Evolutionary conservation across 768 basidiomycete species (phyloP), one percentile per base, ranked within the genome.

Genomic region (Naematelia aurantialba): DNA sequence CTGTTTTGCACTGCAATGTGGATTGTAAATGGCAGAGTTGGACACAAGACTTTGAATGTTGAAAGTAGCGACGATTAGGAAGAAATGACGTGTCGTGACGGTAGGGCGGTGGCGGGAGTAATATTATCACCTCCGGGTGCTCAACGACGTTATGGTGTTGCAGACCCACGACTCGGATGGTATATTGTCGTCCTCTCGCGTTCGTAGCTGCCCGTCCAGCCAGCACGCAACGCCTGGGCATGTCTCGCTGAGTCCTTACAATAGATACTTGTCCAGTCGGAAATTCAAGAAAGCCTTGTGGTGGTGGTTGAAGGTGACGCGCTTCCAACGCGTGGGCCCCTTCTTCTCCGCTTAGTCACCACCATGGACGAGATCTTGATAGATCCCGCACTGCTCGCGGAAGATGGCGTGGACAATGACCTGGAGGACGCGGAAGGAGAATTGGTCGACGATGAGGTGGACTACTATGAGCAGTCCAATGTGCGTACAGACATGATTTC

Each of bases 401-500:
- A 57, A 19, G 63, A 56, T 14, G 55, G 44, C 12, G 58, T 52
- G 12, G 51, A 59, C 44, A 55, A 59, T 29, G 44, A 30, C 22
- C 17, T 30, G 31, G 59, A 49, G 46, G 60, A 61, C 52, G 60
- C 60, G 4, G 61, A 62, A 44, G 56, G 56, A 24, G 61, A 62
- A 34, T 29, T 45, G 24, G 61, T 52, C 1, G 21, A 29, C 22
- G 60, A 56, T 31, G 59, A 54, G 29, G 55, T 44, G 42, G 52
- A 13, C 34, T 39, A 39, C 17, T 39, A 39, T 34, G 27, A 30
- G 46, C 46, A 48, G 22, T 14, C 19, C 12, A 21, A 25, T 48
- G 25, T 26, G 27, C 8, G 34, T 39, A 17, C 17, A 8, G 8
- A 8, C 34, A 17, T 39, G 17, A 39, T 39, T 39, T 17, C 34